phyloP scores from a whole-genome alignment of 2,329 filamentous ascomycete genomes.

The Phialophora verrucosa region DNA sequence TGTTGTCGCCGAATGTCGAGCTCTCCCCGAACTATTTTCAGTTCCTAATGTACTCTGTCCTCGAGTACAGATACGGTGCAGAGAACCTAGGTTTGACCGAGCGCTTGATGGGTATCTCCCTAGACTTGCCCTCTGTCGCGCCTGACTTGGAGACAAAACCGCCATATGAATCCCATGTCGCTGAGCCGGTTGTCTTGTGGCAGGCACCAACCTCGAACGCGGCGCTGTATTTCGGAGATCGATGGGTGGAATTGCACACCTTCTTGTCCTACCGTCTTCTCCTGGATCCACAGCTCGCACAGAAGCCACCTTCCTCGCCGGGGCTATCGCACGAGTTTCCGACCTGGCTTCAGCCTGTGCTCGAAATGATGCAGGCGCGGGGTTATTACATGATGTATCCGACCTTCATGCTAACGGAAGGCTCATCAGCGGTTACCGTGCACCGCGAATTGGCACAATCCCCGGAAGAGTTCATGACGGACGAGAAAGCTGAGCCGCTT shows the following conservation, averaged over 20 bases:
- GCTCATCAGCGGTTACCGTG: constrained; percentile 68
- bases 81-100: constrained; percentile 50
- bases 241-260: constrained; percentile 83
- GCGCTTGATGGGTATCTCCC: constrained; percentile 76
- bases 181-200: constrained; percentile 73
- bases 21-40: constrained; percentile 82
- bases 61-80: constrained; percentile 77
- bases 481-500: constrained; percentile 3
- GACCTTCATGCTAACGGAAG: constrained; percentile 55
- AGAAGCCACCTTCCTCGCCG: constrained; percentile 25
- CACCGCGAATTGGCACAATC: constrained; percentile 75
- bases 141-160: constrained; percentile 65
- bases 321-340: constrained; percentile 72
- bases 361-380: constrained; percentile 75
- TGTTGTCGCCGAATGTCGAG: constrained; percentile 81
- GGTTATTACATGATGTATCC: constrained; percentile 85
- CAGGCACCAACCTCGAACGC: constrained; percentile 84
- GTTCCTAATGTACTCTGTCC: constrained; percentile 77
- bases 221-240: constrained; percentile 79
- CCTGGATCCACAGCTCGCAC: constrained; percentile 33
- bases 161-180: constrained; percentile 51
- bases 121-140: constrained; percentile 69
- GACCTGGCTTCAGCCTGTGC: constrained; percentile 76
- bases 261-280: constrained; percentile 71
- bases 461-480: constrained; percentile 67